phyloP scores from a whole-genome alignment of 495 filamentous ascomycete genomes.

The Annulohypoxylon nitens region DNA sequence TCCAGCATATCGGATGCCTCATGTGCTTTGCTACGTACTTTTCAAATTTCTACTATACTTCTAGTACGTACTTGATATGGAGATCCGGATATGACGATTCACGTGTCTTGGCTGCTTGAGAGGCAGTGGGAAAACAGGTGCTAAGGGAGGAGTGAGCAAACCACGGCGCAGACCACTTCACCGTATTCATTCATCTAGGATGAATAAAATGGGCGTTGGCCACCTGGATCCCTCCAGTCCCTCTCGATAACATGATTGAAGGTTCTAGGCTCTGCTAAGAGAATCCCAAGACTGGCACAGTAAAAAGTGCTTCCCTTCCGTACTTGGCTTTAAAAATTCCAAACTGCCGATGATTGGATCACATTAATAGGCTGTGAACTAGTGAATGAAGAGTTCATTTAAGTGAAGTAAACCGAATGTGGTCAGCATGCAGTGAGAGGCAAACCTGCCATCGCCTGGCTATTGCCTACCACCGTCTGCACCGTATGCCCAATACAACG shows the following conservation, averaged over 20 bases:
- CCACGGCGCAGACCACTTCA: slow-evolving; percentile 4
- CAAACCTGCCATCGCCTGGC: slow-evolving; percentile 17
- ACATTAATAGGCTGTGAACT: slow-evolving; percentile 37
- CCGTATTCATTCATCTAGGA: slow-evolving; percentile 3
- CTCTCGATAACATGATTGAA: slow-evolving; percentile 15
- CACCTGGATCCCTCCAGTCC: slow-evolving; percentile 16
- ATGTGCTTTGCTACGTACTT: slow-evolving; percentile 15
- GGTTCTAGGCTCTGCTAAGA: slow-evolving; percentile 10
- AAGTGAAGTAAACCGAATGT: slow-evolving; percentile 40
- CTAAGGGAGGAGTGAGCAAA: background rate
- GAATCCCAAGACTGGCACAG: slow-evolving; percentile 24
- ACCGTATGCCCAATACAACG: slow-evolving; percentile 37
- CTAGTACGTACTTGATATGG: background rate
- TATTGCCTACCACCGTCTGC: slow-evolving; percentile 21
- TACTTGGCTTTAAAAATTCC: slow-evolving; percentile 21
- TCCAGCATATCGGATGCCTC: slow-evolving; percentile 29
- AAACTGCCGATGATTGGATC: slow-evolving; percentile 37
- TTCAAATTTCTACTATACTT: background rate
- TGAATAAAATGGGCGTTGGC: slow-evolving; percentile 19
- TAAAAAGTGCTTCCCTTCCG: slow-evolving; percentile 20
- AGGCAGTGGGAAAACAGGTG: background rate
- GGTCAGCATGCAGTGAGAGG: slow-evolving; percentile 44
- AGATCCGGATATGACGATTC: slow-evolving; percentile 19
- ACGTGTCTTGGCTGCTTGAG: slow-evolving; percentile 11
- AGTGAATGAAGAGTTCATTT: slow-evolving; percentile 36